Evolutionary conservation across 2,329 filamentous ascomycete species (phyloP).

Genomic region (Monosporascus sp.): DNA sequence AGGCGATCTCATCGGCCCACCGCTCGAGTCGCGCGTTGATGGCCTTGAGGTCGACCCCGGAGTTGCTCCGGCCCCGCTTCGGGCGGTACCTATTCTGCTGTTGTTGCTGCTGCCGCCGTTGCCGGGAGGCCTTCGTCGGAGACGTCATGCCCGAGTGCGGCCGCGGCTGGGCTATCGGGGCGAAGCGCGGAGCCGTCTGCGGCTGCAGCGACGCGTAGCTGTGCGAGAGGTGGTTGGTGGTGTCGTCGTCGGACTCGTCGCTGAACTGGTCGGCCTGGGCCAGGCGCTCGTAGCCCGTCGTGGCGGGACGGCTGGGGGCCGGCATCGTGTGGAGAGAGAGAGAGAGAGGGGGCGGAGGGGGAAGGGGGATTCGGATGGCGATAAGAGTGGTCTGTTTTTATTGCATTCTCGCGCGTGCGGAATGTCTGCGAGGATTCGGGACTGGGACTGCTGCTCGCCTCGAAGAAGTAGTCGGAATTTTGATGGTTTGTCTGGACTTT

Average conservation of each 20-base stretch:
- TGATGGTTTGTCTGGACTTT: no score
- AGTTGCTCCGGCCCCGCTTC: constrained; percentile 58
- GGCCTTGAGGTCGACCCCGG: constrained; percentile 93
- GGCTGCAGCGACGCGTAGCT: constrained; percentile 50
- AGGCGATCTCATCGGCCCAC: constrained; percentile 97
- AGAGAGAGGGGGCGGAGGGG: not conserved
- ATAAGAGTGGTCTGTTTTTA: not conserved
- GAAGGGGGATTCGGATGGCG: not conserved
- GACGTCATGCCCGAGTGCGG: constrained; percentile 57
- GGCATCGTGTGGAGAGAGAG: constrained; percentile 37
- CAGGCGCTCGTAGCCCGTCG: constrained; percentile 80
- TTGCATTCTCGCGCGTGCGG: not conserved
- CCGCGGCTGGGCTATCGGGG: constrained; percentile 56
- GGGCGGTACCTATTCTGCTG: constrained; percentile 37
- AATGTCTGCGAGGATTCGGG: not conserved
- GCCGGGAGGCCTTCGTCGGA: constrained; percentile 42
- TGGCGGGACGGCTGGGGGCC: constrained; percentile 64
- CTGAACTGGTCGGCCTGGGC: constrained; percentile 75
- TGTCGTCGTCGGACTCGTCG: constrained; percentile 66
- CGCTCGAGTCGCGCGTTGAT: constrained; percentile 93
- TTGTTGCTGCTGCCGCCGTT: constrained; percentile 9
- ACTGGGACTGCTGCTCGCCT: no score
- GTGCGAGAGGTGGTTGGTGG: constrained; percentile 37
- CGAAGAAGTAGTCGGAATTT: no score
- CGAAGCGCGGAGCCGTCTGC: constrained; percentile 57